Base-by-base conservation (phyloP, 2,329 filamentous ascomycete genomes). In the Scedosporium dehoogii region DNA sequence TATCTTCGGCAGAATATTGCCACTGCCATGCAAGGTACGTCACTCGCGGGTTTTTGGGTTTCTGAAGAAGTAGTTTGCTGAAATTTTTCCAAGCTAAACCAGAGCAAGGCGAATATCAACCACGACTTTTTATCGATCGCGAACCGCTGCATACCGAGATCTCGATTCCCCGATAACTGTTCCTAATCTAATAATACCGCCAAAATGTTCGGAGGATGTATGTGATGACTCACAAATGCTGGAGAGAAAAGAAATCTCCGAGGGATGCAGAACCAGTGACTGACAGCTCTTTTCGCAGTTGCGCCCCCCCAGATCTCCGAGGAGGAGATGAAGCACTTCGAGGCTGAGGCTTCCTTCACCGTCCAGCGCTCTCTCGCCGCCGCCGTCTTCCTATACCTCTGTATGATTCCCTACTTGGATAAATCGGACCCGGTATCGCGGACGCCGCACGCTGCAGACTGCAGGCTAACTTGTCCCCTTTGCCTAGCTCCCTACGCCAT, bases 381-480 rank as follows among this genome's bases (percentile, higher is more conserved):
- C 16, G 86, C 86, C 66, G 79, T 87, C 46, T 74, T 89, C 59
- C 81, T 94, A 58, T 93, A 93, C 73, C 77, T 94, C 64, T 91
- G 90, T 94, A 85, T 63, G 88, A 18, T 41, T 16, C 18, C 21
- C 27, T 53, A 21, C 7, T 27, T 14, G 33, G 33, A 57, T 14
- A 29, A 2, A 27, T 14, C 5, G n/a, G 16, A 6, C 23, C 21
- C 1, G 1, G 53, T 9, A 18, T 21, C 18, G 21, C 21, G 16
- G 21, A 27, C 16, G 14, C 16, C 10, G 27, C 58, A 42, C 44
- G 25, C 33, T 38, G 10, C 33, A 38, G 3, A 29, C 23, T 10
- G 16, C 51, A 29, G 6, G 10, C 58, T 58, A 60, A 60, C n/a
- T 12, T 21, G 46, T 6, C 42, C 6, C 33, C 33, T 38, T 38